Base-by-base conservation (phyloP, 257 asterid species). In the Perilla frutescens region DNA sequence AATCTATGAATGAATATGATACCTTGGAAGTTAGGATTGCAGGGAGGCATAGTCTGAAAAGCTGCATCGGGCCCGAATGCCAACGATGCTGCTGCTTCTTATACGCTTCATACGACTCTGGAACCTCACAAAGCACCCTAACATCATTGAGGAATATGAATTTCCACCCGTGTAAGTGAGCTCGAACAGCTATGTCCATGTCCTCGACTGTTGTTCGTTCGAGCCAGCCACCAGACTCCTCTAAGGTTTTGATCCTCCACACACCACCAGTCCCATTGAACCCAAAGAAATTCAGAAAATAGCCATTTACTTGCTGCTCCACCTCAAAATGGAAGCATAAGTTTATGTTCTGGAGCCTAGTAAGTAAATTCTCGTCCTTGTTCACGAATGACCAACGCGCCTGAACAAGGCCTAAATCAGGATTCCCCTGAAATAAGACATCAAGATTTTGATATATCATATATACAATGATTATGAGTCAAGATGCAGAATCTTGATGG, bases 51-150 rank as follows among this genome's bases (percentile, higher is more conserved):
- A 84, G 61, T 2, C 87, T 41, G 66, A 84, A 84, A 8, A 84
- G 81, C 78, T 84, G 87, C 85, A 84, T 84, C 0, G 87, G 87
- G 12, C 87, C 87, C 2, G 87, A 84, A 60, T 84, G 87, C 85
- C 85, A 84, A 26, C 87, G 87, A 29, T 84, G 87, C 58, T 84
- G 87, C 44, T 84, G 87, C 74, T 84, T 84, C 81, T 78, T 84
- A 77, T 84, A 84, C 0, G 85, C 85, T 56, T 84, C 87, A 26
- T 84, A 84, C 2, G 87, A 84, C 65, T 84, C 87, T 0, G 85
- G 87, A 3, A 84, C 26, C 72, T 84, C 87, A 61, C 87, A 84
- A 4, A 84, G 77, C 41, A 81, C 88, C 58, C 57, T 79, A 62
- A 84, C 88, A 65, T 84, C 88, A 54, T 84, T 79, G 5, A 84